A percentile compares a stretch with the other conserved stretches of the same genome.
Conservation (phyloP, 176 grass and related monocot species). For the Stipa capillata region DNA sequence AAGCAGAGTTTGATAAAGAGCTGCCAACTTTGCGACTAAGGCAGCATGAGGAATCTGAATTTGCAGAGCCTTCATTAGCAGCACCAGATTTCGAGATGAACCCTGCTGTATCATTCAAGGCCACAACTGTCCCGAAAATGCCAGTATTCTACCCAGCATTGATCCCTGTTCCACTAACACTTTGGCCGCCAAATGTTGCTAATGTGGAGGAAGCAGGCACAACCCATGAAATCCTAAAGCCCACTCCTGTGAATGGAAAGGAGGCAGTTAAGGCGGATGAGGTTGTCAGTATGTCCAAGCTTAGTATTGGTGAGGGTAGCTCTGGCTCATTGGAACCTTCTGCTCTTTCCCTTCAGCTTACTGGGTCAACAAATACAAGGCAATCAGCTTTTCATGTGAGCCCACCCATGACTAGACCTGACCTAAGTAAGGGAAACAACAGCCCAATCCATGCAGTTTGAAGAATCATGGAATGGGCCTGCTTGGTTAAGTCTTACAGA, state of each 20-base stretch:
- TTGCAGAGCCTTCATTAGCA: neutral
- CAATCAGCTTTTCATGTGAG: slow-evolving; percentile 72
- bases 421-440: slow-evolving; percentile 58
- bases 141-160: slow-evolving; percentile 48
- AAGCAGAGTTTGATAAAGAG: slow-evolving; percentile 33
- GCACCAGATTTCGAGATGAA: slow-evolving; percentile 19
- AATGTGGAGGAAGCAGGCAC: slow-evolving; percentile 20
- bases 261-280: slow-evolving; percentile 54
- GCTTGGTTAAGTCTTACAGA: slow-evolving; percentile 14
- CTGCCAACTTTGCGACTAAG: slow-evolving; percentile 27
- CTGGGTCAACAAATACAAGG: slow-evolving; percentile 37
- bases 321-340: slow-evolving; percentile 36
- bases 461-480: slow-evolving; percentile 19
- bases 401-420: slow-evolving; percentile 37
- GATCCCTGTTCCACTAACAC: slow-evolving; percentile 33
- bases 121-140: neutral
- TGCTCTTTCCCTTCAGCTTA: slow-evolving; percentile 67
- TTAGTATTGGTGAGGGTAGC: slow-evolving; percentile 53
- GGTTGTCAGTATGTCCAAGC: slow-evolving; percentile 72
- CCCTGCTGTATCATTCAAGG: slow-evolving; percentile 14
- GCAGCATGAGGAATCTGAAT: slow-evolving; percentile 36
- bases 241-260: slow-evolving; percentile 51
- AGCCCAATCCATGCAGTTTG: slow-evolving; percentile 79
- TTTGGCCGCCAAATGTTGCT: slow-evolving; percentile 39
- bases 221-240: slow-evolving; percentile 55